phyloP scores from a whole-genome alignment of 306 rosid genomes.

The Lotus japonicus region DNA sequence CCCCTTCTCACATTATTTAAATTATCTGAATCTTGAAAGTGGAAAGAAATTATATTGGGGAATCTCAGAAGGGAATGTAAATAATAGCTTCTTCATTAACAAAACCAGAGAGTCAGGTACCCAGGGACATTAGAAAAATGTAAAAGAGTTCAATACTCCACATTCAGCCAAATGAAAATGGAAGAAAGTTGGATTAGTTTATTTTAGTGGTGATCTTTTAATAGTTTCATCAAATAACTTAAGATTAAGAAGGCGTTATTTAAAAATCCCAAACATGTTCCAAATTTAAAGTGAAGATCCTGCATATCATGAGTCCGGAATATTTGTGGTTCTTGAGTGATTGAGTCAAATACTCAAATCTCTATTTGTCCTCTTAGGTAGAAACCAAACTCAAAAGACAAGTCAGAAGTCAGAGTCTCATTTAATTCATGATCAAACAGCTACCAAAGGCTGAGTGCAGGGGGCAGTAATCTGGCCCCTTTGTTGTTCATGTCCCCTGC shows the following conservation, averaged over 20 bases:
- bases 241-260: neutral
- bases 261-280: neutral
- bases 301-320: neutral
- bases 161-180: neutral
- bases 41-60: too few species aligned
- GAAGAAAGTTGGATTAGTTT: neutral
- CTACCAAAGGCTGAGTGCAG: constrained; percentile 1
- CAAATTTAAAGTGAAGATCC: neutral
- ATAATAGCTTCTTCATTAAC: neutral
- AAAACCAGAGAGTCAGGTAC: too few species aligned
- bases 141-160: too few species aligned
- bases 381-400: constrained; percentile 2
- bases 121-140: too few species aligned
- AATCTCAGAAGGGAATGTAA: too few species aligned
- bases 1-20: too few species aligned
- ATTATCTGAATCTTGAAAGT: too few species aligned
- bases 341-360: too few species aligned
- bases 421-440: constrained; percentile 3
- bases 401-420: neutral
- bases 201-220: neutral
- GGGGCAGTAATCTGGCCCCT: neutral
- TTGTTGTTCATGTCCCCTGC: constrained; percentile 4
- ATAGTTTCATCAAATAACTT: neutral
- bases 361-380: constrained; percentile 17
- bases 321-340: neutral